Evolutionary conservation across 2,329 filamentous ascomycete species (phyloP).

Genomic region (Xylariomycetidae sp.): DNA sequence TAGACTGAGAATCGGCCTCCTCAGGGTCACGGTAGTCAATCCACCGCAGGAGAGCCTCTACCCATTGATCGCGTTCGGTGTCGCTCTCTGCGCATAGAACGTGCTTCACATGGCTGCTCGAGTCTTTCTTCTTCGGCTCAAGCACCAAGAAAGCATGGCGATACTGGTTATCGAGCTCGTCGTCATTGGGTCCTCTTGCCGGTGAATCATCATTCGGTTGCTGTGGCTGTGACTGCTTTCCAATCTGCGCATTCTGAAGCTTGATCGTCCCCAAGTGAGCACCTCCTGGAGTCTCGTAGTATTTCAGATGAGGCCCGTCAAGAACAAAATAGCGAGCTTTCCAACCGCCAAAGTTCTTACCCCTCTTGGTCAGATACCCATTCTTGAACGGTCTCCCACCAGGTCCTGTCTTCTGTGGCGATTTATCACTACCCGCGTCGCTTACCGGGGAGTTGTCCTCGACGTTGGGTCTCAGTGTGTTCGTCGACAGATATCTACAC

Average conservation of each 20-base stretch:
- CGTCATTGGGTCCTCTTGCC: constrained; percentile 48
- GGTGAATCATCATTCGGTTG: constrained; percentile 59
- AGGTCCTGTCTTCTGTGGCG: constrained; percentile 44
- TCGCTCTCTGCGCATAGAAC: constrained; percentile 96
- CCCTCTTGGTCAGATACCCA: constrained; percentile 92
- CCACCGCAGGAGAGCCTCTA: constrained; percentile 82
- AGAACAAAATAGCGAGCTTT: constrained; percentile 71
- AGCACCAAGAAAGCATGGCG: constrained; percentile 92
- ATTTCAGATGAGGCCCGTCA: constrained; percentile 65
- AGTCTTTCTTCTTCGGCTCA: constrained; percentile 95
- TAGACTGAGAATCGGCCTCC: constrained; percentile 45
- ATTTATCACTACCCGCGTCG: constrained; percentile 33
- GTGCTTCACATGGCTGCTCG: constrained; percentile 80
- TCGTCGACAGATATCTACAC: constrained; percentile 78
- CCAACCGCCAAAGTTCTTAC: constrained; percentile 99
- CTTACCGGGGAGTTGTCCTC: constrained; percentile 46
- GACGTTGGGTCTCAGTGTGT: constrained; percentile 57
- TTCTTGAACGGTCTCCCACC: constrained; percentile 69
- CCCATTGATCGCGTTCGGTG: constrained; percentile 87
- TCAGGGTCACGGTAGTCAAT: constrained; percentile 69
- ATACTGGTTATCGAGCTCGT: constrained; percentile 89
- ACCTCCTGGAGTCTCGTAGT: constrained; percentile 88
- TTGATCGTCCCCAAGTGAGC: constrained; percentile 92
- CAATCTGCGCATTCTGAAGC: constrained; percentile 84
- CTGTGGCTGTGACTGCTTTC: constrained; percentile 84